Base-by-base conservation (phyloP, 306 rosid genomes). In the Benincasa hispida region DNA sequence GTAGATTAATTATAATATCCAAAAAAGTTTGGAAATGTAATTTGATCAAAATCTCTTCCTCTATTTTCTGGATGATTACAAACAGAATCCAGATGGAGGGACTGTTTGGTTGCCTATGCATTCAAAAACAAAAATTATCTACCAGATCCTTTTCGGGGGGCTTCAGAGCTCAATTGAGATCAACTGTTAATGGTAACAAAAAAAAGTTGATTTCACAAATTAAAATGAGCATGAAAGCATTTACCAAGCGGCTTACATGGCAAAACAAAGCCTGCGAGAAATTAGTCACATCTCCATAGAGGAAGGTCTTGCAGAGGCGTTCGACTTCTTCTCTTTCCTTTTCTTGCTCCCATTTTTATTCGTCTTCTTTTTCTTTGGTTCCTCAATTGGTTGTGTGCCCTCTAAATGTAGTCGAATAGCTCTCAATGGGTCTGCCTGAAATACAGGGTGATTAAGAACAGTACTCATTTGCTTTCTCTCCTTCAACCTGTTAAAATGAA, bases 261-360 rank as follows among this genome's bases (percentile, higher is more conserved):
- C 47, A 68, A 54, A 59, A 67, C 47, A 35, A 32, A 28, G 32
- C 50, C 30, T 8, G 14, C 5, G 13, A 10, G 48, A 57, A 25
- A 70, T 10, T 47, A 48, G 60, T 82, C 80, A 91, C 84, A 85
- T 75, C 55, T 85, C 88, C 97, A 88, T 91, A 69, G 88, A 81
- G 81, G 84, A 75, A 60, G 78, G 50, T 73, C 81, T 86, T 30
- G 80, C 57, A 32, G 74, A 66, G 75, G 85, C 87, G 85, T 85
- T 83, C 10, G 77, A 82, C 78, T 82, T 93, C 70, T 88, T 89
- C 81, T 72, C 79, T 62, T 87, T 90, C 72, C 62, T 84, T 84
- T 87, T 91, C 81, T 42, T 83, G 75, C 95, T 88, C 74, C 92
- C 93, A 75, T 85, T 89, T 84, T 78, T 87, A 72, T 88, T 90